These are phyloP conservation scores for Cryptococcus sp. DNA, from an alignment of 1,284 basidiomycete species.

Conservation along the genomic window DNA sequence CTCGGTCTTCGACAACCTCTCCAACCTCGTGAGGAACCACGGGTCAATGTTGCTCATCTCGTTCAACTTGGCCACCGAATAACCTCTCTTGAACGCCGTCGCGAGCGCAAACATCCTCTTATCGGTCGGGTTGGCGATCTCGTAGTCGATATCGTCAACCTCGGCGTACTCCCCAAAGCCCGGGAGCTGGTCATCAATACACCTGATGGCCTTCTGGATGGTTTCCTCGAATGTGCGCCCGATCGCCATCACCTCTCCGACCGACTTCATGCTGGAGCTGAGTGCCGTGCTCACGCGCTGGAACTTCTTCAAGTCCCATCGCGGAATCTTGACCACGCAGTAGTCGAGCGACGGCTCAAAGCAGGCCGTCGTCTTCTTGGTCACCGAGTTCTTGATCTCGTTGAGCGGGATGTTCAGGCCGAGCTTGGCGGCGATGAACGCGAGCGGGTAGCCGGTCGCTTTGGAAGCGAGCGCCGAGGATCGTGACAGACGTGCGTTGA, in stretches of 20 bases:
- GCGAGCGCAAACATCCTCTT: slow-evolving; percentile 95
- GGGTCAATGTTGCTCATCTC: slow-evolving; percentile 96
- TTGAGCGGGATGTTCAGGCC: slow-evolving; percentile 95
- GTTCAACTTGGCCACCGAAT: slow-evolving; percentile 93
- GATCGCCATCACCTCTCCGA: slow-evolving; percentile 99
- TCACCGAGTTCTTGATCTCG: slow-evolving; percentile 96
- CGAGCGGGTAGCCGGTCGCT: slow-evolving; percentile 96
- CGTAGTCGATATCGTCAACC: slow-evolving; percentile 78
- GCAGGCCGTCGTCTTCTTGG: slow-evolving; percentile 92
- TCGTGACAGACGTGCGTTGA: slow-evolving; percentile 97
- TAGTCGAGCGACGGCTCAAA: slow-evolving; percentile 98
- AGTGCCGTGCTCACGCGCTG: slow-evolving; percentile 80
- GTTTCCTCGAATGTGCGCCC: slow-evolving; percentile 98
- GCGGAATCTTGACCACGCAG: slow-evolving; percentile 95
- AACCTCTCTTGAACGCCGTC: slow-evolving; percentile 89
- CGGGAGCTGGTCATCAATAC: slow-evolving; percentile 90
- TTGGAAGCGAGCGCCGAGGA: slow-evolving; percentile 98
- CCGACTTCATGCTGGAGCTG: slow-evolving; percentile 96
- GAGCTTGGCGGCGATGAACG: slow-evolving; percentile 97
- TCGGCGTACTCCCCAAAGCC: slow-evolving; percentile 73
- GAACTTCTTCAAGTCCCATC: slow-evolving; percentile 99
- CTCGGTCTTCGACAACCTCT: slow-evolving; percentile 79
- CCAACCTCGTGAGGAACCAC: slow-evolving; percentile 92
- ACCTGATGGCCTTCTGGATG: slow-evolving; percentile 94
- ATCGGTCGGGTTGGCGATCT: slow-evolving; percentile 63